These are phyloP conservation scores for Speleostelium caveatum DNA, from an alignment of 78 protist genomes.

Conservation along the genomic window DNA sequence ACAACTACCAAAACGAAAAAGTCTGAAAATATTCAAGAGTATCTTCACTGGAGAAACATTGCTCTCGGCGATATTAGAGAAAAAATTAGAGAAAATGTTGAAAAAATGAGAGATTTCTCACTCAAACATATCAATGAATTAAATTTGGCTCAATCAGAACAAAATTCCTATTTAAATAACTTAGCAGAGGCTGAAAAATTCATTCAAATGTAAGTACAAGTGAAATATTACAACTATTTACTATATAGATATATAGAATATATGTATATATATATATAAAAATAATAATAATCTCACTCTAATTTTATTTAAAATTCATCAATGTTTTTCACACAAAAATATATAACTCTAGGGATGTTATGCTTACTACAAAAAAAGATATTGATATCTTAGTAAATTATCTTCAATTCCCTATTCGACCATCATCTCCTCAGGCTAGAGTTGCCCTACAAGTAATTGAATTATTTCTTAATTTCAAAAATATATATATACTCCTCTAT, in stretches of 20 bases:
- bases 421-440: slow-evolving; percentile 36
- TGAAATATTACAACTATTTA: too few relatives aligned
- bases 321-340: background rate
- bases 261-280: too few relatives aligned
- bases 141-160: slow-evolving; percentile 23
- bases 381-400: slow-evolving; percentile 9
- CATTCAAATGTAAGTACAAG: slow-evolving; percentile 51
- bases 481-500: background rate
- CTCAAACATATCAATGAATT: slow-evolving; percentile 17
- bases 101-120: slow-evolving; percentile 67
- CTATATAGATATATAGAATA: too few relatives aligned
- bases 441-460: slow-evolving; percentile 70
- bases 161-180: slow-evolving; percentile 6
- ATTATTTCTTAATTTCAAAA: background rate
- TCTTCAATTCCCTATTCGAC: slow-evolving; percentile 27
- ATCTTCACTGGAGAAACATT: slow-evolving; percentile 41
- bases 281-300: too few relatives aligned
- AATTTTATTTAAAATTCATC: background rate
- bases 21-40: background rate
- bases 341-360: slow-evolving; percentile 47
- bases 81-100: slow-evolving; percentile 45
- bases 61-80: slow-evolving; percentile 64
- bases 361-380: slow-evolving; percentile 46
- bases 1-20: background rate
- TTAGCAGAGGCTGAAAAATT: slow-evolving; percentile 61